Base-by-base conservation (phyloP, 2,329 filamentous ascomycete species). In the Ramularia endophylla region DNA sequence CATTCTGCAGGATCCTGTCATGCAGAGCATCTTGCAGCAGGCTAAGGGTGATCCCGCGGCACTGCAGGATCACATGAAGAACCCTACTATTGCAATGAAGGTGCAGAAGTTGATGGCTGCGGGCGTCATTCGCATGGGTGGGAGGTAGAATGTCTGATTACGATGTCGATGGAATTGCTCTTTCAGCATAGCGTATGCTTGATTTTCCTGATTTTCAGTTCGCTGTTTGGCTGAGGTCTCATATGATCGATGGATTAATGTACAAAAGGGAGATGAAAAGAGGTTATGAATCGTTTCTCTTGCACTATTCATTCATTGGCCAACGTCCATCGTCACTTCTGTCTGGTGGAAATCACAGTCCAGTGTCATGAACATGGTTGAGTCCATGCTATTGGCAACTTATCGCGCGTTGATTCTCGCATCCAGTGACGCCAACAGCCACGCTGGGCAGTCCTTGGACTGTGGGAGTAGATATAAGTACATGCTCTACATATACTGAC, bases 1-100 rank as follows among this genome's bases (percentile, higher is more conserved):
- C 49, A 90, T 95, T 60, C 85, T 97, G 69, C 83, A 89, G 65
- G 92, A 98, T 61, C 92, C 92, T 12, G 83, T 98, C 61, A 97
- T 98, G 90, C 88, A 98, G 70, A 85, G 84, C 53, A 98, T 64
- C 89, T 88, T 27, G 83, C 89, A 97, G 65, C 92, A 98, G 70
- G 92, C 92, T 33, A 94, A 97, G 74, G 81, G 80, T 41, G 86
- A 98, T 59, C 92, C 92, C 13, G 84, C 84, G 36, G 92, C 92
- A 33, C 78, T 98, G 49, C 84, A 94, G 63, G 90, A 98, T 66
- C 94, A 98, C 68, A 95, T 98, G 86, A 86, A 82, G 73, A 98
- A 97, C 72, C 78, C 87, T 0, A 77, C 74, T 44, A 85, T 98
- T 54, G 77, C 81, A 46, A 78, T 78, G 57, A 95, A 95, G 77